Conservation (phyloP, 2,329 filamentous ascomycete species). For the Diplodia seriata region DNA sequence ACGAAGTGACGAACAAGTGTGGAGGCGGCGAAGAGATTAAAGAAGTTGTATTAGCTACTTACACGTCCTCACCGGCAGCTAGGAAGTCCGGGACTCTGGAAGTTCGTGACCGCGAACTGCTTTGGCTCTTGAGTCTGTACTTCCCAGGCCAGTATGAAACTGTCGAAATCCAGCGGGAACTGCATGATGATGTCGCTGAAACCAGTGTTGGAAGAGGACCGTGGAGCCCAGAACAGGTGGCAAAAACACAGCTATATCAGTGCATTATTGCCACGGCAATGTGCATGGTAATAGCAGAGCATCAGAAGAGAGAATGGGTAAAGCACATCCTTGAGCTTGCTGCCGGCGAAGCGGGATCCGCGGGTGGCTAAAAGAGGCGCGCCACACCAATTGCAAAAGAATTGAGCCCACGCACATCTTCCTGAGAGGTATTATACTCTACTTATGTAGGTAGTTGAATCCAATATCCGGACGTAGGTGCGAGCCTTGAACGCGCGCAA, state of each 20-base stretch:
- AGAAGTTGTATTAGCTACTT: constrained; percentile 43
- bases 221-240: background rate
- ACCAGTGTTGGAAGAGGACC: constrained; percentile 33
- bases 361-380: background rate
- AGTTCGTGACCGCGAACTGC: constrained; percentile 40
- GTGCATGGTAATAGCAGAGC: constrained; percentile 45
- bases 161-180: too few relatives aligned
- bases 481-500: too few relatives aligned
- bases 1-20: background rate
- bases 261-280: constrained; percentile 44
- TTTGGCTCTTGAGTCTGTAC: constrained; percentile 33
- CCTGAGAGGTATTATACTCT: too few relatives aligned
- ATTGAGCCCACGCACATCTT: too few relatives aligned
- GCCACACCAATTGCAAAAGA: too few relatives aligned
- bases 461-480: too few relatives aligned
- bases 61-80: constrained; percentile 39
- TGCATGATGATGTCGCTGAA: background rate
- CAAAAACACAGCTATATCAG: constrained; percentile 39
- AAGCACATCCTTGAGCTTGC: background rate
- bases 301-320: constrained; percentile 41
- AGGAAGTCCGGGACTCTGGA: constrained; percentile 42
- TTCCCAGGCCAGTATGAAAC: background rate
- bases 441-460: too few relatives aligned
- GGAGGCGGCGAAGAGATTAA: background rate
- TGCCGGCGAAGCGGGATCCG: background rate